Percentiles rank a stretch among this genome's conserved stretches.
These are phyloP conservation scores for Amaranthus hypochondriacus DNA, from an alignment of 148 eudicot species.

Conservation along the genomic window DNA sequence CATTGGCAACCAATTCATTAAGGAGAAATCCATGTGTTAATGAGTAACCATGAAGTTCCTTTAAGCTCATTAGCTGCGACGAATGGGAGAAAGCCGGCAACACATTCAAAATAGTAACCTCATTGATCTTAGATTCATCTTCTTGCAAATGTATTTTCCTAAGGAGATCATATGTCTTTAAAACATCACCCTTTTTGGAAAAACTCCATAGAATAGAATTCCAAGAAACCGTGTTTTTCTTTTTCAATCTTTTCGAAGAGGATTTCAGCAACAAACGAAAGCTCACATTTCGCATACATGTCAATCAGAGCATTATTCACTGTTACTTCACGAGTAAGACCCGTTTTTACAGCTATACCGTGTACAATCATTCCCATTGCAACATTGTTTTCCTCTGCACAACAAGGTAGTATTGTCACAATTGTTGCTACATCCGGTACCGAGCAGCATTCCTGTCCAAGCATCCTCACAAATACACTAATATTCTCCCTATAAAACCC, in stretches of 20 bases:
- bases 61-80: slow-evolving; percentile 36
- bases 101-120: slow-evolving; percentile 47
- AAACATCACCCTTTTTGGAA: slow-evolving; percentile 37
- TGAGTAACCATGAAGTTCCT: slow-evolving; percentile 62
- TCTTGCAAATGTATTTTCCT: slow-evolving; percentile 35
- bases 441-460: slow-evolving; percentile 26
- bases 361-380: slow-evolving; percentile 45
- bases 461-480: slow-evolving; percentile 33
- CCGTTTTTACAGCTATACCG: slow-evolving; percentile 47
- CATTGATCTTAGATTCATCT: slow-evolving; percentile 29
- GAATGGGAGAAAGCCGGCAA: slow-evolving; percentile 41
- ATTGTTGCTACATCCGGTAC: slow-evolving; percentile 52
- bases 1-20: slow-evolving; percentile 45
- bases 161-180: slow-evolving; percentile 33
- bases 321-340: slow-evolving; percentile 34
- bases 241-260: slow-evolving; percentile 37
- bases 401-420: slow-evolving; percentile 48
- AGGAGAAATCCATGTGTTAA: slow-evolving; percentile 37
- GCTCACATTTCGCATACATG: slow-evolving; percentile 66
- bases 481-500: slow-evolving; percentile 30
- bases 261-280: slow-evolving; percentile 31
- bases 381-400: slow-evolving; percentile 39
- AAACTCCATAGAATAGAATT: slow-evolving; percentile 49
- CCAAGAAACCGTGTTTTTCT: slow-evolving; percentile 56
- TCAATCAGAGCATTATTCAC: slow-evolving; percentile 57